phyloP scores from a whole-genome alignment of 2,329 filamentous ascomycete genomes.

The Dothideomycetidae sp. region DNA sequence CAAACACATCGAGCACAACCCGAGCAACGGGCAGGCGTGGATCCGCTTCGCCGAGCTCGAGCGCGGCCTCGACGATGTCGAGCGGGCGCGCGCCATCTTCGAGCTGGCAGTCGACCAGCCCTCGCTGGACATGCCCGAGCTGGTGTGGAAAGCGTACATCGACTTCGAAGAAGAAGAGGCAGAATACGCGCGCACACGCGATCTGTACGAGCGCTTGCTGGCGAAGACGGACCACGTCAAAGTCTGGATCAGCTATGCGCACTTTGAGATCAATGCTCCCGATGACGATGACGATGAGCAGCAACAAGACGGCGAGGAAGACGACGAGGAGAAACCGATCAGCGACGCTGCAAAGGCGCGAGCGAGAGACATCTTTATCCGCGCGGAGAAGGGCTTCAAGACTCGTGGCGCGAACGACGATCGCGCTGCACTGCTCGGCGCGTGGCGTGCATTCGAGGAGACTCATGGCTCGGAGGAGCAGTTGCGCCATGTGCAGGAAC shows the following conservation, averaged over 20 bases:
- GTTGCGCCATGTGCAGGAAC: constrained; percentile 68
- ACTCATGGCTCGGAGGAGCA: constrained; percentile 65
- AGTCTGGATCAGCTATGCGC: constrained; percentile 98
- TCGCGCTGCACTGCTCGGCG: constrained; percentile 78
- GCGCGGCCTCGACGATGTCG: constrained; percentile 75
- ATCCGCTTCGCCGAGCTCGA: constrained; percentile 93
- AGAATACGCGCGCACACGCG: constrained; percentile 70
- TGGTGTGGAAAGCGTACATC: constrained; percentile 96
- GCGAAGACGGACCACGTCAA: constrained; percentile 97
- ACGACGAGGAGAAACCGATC: constrained; percentile 46
- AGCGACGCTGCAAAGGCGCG: constrained; percentile 72
- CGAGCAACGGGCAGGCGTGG: constrained; percentile 84
- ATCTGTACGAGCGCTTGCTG: constrained; percentile 77
- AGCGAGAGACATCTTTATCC: constrained; percentile 69
- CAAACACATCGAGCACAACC: constrained; percentile 87
- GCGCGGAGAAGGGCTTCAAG: constrained; percentile 75
- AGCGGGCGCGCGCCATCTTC: constrained; percentile 78
- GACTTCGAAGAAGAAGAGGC: constrained; percentile 96
- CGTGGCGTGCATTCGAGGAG: constrained; percentile 84
- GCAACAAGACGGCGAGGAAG: constrained; percentile 39
- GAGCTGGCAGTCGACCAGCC: constrained; percentile 76
- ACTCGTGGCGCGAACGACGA: constrained; percentile 86
- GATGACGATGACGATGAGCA: constrained; percentile 52
- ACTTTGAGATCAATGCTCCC: constrained; percentile 90
- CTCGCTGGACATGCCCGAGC: constrained; percentile 87